Conservation (phyloP, 805 yeast genomes). For the Kluyveromyces siamensis region DNA sequence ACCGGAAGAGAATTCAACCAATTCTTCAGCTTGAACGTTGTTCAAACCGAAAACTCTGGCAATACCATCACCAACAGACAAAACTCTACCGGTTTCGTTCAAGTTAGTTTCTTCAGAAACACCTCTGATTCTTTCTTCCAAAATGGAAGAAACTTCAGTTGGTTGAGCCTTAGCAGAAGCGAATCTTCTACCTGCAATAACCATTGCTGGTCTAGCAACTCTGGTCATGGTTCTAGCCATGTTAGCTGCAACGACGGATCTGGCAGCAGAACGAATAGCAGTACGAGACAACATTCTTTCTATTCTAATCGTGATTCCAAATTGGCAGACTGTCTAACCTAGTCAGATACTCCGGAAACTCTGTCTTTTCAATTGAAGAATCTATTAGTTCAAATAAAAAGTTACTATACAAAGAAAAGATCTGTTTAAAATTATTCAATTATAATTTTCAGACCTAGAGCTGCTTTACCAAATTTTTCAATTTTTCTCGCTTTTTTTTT, state of each 20-base stretch:
- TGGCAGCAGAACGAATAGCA: slow-evolving; percentile 76
- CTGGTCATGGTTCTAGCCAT: slow-evolving; percentile 36
- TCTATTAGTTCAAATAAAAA: neutral
- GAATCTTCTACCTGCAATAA: slow-evolving; percentile 68
- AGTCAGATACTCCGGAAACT: neutral
- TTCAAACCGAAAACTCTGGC: slow-evolving; percentile 99
- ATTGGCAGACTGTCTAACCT: slow-evolving; percentile 1
- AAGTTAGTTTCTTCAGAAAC: slow-evolving; percentile 94
- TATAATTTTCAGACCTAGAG: neutral
- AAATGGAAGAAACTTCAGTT: slow-evolving; percentile 97
- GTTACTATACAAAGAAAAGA: neutral
- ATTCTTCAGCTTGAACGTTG: slow-evolving; percentile 99
- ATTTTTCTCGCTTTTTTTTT: neutral
- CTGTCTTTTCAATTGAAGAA: neutral
- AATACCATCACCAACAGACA: slow-evolving; percentile 99
- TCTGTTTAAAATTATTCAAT: neutral
- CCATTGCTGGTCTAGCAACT: slow-evolving; percentile 58
- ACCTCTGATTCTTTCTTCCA: slow-evolving; percentile 99
- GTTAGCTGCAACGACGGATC: slow-evolving; percentile 57
- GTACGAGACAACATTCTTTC: slow-evolving; percentile 75
- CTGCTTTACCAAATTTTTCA: neutral
- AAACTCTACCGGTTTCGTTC: slow-evolving; percentile 98
- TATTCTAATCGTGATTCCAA: slow-evolving; percentile 1
- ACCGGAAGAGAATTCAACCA: slow-evolving; percentile 98
- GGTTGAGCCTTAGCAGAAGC: slow-evolving; percentile 98